A percentile compares a stretch with the other conserved stretches of the same genome.
These are phyloP conservation scores for Dryadomyces sulphureus DNA, from an alignment of 2,329 filamentous ascomycete species.

Conservation along the genomic window DNA sequence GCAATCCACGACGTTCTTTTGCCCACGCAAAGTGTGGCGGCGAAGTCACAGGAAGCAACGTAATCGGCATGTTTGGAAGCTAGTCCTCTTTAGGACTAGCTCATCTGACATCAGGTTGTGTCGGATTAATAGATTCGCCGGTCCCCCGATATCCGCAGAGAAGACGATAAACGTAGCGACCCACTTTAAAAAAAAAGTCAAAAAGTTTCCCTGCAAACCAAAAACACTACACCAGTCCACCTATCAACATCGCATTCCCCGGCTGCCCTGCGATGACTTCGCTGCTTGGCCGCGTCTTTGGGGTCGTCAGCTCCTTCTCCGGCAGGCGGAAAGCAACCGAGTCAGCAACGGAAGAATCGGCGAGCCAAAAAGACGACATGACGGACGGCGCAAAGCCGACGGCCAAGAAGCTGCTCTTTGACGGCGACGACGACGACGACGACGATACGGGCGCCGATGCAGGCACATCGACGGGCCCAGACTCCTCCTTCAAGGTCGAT, in stretches of 20 bases:
- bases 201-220: conserved; percentile 7
- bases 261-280: neutral
- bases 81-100: conserved; percentile 4
- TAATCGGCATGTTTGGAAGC: conserved; percentile 11
- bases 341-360: neutral
- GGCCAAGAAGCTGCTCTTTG: conserved; percentile 34
- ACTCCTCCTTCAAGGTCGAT: conserved; percentile 59
- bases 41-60: conserved; percentile 7
- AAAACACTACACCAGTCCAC: neutral
- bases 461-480: conserved; percentile 19
- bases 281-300: neutral
- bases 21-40: conserved; percentile 3
- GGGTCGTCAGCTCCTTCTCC: neutral
- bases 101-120: neutral
- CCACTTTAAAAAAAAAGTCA: conserved; percentile 1
- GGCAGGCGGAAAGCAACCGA: neutral
- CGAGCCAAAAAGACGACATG: neutral
- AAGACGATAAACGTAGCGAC: neutral
- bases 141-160: neutral
- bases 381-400: neutral
- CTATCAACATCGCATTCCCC: neutral
- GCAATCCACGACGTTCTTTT: neutral
- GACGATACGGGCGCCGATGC: conserved; percentile 20
- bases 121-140: conserved; percentile 1
- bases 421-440: conserved; percentile 32